A percentile compares a stretch with the other conserved stretches of the same genome.
Evolutionary conservation across 2,329 filamentous ascomycete genomes (phyloP).

Genomic region (Hypoxylon sp.): DNA sequence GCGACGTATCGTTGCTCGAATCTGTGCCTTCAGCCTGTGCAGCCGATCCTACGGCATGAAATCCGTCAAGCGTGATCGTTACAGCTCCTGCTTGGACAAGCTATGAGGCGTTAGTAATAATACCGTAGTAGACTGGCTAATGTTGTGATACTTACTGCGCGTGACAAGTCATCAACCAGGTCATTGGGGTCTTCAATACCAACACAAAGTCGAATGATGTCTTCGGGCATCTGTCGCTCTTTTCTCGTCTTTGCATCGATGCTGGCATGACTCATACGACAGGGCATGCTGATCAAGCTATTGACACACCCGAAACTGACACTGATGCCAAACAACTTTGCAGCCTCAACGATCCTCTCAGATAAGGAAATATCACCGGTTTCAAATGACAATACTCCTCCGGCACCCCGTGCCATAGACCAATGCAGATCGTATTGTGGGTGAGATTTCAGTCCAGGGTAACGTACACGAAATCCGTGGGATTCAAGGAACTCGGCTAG

Average conservation of each 20-base stretch:
- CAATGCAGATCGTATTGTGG: slow-evolving; percentile 97
- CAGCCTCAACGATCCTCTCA: slow-evolving; percentile 94
- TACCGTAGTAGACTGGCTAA: slow-evolving; percentile 2
- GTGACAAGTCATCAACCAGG: slow-evolving; percentile 90
- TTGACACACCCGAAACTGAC: slow-evolving; percentile 99
- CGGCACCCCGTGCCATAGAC: slow-evolving; percentile 94
- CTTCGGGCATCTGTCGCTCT: slow-evolving; percentile 94
- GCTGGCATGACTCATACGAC: slow-evolving; percentile 98
- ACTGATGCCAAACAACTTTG: slow-evolving; percentile 92
- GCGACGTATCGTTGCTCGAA: slow-evolving; percentile 44
- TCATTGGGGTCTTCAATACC: slow-evolving; percentile 96
- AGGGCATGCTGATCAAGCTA: slow-evolving; percentile 98
- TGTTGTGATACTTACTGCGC: slow-evolving; percentile 78
- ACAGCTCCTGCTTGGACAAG: slow-evolving; percentile 96
- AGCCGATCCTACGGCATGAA: slow-evolving; percentile 70
- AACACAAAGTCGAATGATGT: slow-evolving; percentile 94
- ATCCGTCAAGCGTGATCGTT: slow-evolving; percentile 85
- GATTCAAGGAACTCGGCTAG: slow-evolving; percentile 94
- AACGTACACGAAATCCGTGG: slow-evolving; percentile 94
- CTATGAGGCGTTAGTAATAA: slow-evolving; percentile 60
- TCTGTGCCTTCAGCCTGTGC: slow-evolving; percentile 40
- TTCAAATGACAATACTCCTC: slow-evolving; percentile 95
- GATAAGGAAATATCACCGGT: slow-evolving; percentile 88
- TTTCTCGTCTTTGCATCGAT: slow-evolving; percentile 95
- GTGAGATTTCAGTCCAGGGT: slow-evolving; percentile 93